These are phyloP conservation scores for Logfia minima DNA, from an alignment of 129 eudicot species.

Conservation along the genomic window DNA sequence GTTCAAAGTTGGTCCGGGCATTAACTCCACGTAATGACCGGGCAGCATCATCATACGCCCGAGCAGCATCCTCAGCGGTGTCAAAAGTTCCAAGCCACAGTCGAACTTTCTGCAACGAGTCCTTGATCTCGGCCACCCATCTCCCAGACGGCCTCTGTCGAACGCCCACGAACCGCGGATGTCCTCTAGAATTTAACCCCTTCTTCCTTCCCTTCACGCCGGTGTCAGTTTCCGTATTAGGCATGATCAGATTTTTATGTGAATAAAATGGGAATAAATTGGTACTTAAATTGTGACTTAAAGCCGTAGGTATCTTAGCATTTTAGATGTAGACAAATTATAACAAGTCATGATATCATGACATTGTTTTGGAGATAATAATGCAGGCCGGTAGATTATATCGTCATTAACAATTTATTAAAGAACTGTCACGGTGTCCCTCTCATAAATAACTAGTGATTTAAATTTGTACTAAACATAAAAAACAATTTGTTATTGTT, in stretches of 20 bases:
- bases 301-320: slow-evolving; percentile 15
- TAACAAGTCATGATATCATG: slow-evolving; percentile 17
- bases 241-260: slow-evolving; percentile 6
- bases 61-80: slow-evolving; percentile 34
- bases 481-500: too few species aligned
- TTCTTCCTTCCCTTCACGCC: slow-evolving; percentile 26
- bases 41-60: slow-evolving; percentile 35
- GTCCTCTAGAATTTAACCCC: slow-evolving; percentile 33
- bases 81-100: slow-evolving; percentile 34
- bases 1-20: slow-evolving; percentile 37
- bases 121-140: slow-evolving; percentile 39
- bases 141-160: slow-evolving; percentile 32
- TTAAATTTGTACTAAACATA: too few species aligned
- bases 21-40: slow-evolving; percentile 33
- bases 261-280: not conserved
- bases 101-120: slow-evolving; percentile 29
- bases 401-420: not conserved
- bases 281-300: not conserved
- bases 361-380: slow-evolving; percentile 16
- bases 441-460: too few species aligned
- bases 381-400: slow-evolving; percentile 21
- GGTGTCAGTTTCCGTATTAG: slow-evolving; percentile 4
- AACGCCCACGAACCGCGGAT: slow-evolving; percentile 30
- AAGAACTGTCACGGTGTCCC: too few species aligned
- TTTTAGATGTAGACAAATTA: slow-evolving; percentile 13